These are phyloP conservation scores for Coprinopsis sp. DNA, from an alignment of 768 basidiomycete species.

Conservation along the genomic window DNA sequence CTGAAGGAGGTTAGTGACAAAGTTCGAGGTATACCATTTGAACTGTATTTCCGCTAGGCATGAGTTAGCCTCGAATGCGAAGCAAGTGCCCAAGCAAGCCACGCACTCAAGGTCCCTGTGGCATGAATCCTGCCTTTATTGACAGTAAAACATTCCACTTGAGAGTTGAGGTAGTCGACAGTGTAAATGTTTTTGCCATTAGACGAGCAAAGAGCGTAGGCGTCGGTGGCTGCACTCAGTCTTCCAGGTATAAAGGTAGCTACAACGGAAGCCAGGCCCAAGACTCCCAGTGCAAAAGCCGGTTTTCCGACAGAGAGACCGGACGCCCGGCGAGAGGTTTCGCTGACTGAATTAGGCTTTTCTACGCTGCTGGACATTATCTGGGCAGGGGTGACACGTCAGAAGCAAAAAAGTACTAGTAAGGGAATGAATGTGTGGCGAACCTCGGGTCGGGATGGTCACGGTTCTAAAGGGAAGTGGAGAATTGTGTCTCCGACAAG, in stretches of 20 bases:
- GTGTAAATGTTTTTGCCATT: slow-evolving; percentile 54
- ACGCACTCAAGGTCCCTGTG: slow-evolving; percentile 49
- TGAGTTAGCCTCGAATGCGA: background rate
- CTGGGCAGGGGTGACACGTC: too few species aligned
- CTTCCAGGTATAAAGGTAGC: slow-evolving; percentile 1
- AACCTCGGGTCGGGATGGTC: too few species aligned
- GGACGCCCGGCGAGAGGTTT: too few species aligned
- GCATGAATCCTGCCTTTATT: slow-evolving; percentile 45
- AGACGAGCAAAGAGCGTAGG: slow-evolving; percentile 62
- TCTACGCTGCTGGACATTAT: too few species aligned
- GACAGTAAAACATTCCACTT: slow-evolving; percentile 62
- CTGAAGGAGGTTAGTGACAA: slow-evolving; percentile 16
- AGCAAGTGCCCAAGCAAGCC: slow-evolving; percentile 1
- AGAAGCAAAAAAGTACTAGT: too few species aligned
- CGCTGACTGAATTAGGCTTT: too few species aligned
- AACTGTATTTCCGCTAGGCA: slow-evolving; percentile 36
- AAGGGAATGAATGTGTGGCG: too few species aligned
- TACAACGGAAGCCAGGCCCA: too few species aligned
- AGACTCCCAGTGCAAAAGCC: too few species aligned
- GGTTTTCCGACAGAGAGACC: too few species aligned
- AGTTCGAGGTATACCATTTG: slow-evolving; percentile 31
- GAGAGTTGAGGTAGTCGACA: slow-evolving; percentile 50
- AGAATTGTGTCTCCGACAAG: too few species aligned
- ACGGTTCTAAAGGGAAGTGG: too few species aligned
- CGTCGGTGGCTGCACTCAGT: background rate